Conservation (phyloP, 495 filamentous ascomycete species). For the Cercophora sp. region DNA sequence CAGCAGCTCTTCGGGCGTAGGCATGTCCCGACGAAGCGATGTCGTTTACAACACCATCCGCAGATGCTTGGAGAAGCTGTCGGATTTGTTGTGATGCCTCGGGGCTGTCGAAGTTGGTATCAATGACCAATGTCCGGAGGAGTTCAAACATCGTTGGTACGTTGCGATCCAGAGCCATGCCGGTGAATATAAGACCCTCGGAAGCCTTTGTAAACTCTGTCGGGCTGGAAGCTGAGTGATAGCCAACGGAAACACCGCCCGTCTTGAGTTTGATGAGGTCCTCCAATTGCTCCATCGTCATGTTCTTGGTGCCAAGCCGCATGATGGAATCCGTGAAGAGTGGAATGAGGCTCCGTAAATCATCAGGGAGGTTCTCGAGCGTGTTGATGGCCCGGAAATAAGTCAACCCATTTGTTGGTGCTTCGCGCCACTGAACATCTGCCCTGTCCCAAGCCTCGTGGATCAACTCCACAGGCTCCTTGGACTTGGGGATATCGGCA, state of each 20-base stretch:
- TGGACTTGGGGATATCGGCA: conserved; percentile 77
- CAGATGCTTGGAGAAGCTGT: conserved; percentile 76
- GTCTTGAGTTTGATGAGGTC: conserved; percentile 95
- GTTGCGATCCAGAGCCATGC: conserved; percentile 84
- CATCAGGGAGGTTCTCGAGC: conserved; percentile 75
- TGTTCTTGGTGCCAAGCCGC: conserved; percentile 81
- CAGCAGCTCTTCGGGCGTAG: conserved; percentile 77
- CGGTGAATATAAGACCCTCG: conserved; percentile 79
- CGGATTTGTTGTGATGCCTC: conserved; percentile 76
- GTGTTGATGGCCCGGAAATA: conserved; percentile 89
- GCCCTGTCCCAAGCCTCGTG: conserved; percentile 62
- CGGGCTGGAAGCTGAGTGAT: conserved; percentile 73
- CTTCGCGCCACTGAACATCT: conserved; percentile 83
- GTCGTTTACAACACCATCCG: conserved; percentile 85
- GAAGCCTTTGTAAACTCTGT: conserved; percentile 61
- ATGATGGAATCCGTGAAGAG: conserved; percentile 90
- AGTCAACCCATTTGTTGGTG: conserved; percentile 90
- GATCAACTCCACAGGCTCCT: conserved; percentile 64
- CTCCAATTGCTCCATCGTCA: conserved; percentile 90
- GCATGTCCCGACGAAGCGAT: conserved; percentile 84
- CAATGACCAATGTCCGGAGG: conserved; percentile 69
- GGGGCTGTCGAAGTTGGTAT: conserved; percentile 83
- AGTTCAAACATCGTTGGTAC: conserved; percentile 88
- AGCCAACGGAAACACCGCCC: conserved; percentile 79
- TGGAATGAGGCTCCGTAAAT: conserved; percentile 79